These are phyloP conservation scores for Populus ilicifolia DNA, from an alignment of 345 rosid species.

Conservation along the genomic window DNA sequence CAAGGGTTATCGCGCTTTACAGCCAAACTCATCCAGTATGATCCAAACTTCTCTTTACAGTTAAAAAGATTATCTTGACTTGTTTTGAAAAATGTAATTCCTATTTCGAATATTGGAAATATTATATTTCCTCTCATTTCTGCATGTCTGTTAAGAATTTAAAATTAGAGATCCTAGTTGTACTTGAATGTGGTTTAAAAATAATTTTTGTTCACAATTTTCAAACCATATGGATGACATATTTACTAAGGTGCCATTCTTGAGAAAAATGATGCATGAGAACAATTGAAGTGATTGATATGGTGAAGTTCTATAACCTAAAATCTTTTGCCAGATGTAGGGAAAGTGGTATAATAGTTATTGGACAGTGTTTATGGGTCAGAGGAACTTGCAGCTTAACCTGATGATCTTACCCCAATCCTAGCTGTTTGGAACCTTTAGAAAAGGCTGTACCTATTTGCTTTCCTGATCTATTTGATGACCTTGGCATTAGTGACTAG, in stretches of 20 bases:
- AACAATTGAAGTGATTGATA: background rate
- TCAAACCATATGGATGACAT: background rate
- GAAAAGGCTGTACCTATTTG: background rate
- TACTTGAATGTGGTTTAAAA: background rate
- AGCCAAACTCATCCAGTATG: conserved; percentile 74
- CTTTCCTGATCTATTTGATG: background rate
- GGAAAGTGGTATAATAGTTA: background rate
- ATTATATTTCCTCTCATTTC: background rate
- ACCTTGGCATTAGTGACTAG: background rate
- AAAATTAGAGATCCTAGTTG: background rate
- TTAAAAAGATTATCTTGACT: conserved; percentile 1
- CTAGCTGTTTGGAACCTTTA: background rate
- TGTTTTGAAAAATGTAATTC: conserved; percentile 4
- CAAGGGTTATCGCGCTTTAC: conserved; percentile 69
- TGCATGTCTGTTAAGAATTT: background rate
- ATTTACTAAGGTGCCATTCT: background rate
- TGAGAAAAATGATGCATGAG: background rate
- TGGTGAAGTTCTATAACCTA: background rate
- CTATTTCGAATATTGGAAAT: background rate
- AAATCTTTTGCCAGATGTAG: background rate
- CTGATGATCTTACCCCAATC: background rate
- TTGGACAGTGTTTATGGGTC: background rate
- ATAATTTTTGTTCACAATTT: background rate
- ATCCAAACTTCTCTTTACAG: conserved; percentile 16
- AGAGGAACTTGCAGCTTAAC: background rate